Conservation (phyloP, 495 filamentous ascomycete genomes). For the Trichoderma erinaceum region DNA sequence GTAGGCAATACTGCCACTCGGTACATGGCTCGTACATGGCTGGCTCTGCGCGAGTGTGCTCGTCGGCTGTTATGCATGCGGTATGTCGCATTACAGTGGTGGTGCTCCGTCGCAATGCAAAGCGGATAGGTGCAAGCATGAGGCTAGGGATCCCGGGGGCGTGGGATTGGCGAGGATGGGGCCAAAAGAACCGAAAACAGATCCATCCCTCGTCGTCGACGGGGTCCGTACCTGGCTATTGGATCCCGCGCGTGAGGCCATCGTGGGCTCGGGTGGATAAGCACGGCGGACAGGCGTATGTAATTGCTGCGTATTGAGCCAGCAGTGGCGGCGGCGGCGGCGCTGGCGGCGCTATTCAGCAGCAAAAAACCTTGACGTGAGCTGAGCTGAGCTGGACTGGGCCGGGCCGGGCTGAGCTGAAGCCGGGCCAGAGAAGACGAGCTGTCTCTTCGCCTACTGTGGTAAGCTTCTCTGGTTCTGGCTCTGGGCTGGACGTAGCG, state of each 20-base stretch:
- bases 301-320: not conserved
- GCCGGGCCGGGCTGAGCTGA: not conserved
- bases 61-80: slow-evolving; percentile 12
- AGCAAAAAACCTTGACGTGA: not conserved
- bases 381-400: not conserved
- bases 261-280: not conserved
- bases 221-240: slow-evolving; percentile 13
- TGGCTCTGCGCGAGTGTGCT: not conserved
- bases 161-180: slow-evolving; percentile 9
- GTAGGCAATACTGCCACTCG: too few relatives aligned
- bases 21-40: not conserved
- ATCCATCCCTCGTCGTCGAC: slow-evolving; percentile 4
- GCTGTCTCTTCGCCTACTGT: not conserved
- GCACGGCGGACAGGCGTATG: not conserved
- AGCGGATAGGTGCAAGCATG: slow-evolving; percentile 9
- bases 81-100: not conserved
- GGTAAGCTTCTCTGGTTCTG: not conserved
- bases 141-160: slow-evolving; percentile 12
- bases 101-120: not conserved
- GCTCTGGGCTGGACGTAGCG: not conserved
- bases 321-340: slow-evolving; percentile 8
- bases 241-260: slow-evolving; percentile 1
- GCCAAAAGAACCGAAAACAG: slow-evolving; percentile 8
- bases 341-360: not conserved
- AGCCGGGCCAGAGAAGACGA: not conserved